A percentile compares a stretch with the other conserved stretches of the same genome.
Evolutionary conservation across 441 rosid genomes (phyloP).

Genomic region (Populus hybrid): DNA sequence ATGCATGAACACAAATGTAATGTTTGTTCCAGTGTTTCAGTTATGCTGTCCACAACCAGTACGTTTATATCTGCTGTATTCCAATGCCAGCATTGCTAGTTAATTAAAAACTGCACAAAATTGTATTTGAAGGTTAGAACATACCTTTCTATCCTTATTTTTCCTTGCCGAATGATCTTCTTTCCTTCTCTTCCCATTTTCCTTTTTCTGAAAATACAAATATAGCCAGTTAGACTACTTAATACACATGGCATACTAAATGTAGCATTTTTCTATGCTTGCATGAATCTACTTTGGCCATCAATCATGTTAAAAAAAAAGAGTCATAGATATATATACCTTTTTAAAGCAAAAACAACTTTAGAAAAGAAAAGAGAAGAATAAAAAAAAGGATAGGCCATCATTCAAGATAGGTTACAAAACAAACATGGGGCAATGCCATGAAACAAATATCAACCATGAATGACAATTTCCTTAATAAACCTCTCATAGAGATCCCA

Average conservation of each 20-base stretch:
- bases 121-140: background rate
- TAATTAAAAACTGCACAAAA: background rate
- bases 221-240: slow-evolving; percentile 14
- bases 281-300: background rate
- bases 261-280: background rate
- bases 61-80: background rate
- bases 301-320: background rate
- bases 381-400: background rate
- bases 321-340: background rate
- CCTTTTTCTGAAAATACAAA: slow-evolving; percentile 62
- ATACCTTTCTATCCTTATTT: slow-evolving; percentile 79
- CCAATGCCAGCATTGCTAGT: background rate
- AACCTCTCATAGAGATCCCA: background rate
- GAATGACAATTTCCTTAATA: background rate
- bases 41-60: background rate
- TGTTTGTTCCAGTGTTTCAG: background rate
- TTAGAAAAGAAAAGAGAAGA: background rate
- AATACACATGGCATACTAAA: background rate
- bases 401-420: background rate
- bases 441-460: background rate
- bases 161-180: slow-evolving; percentile 82
- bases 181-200: slow-evolving; percentile 80
- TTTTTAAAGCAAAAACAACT: background rate
- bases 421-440: background rate
- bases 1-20: background rate